Conservation (phyloP, 169 alveolate genomes). For the Toxoplasma gondii region DNA sequence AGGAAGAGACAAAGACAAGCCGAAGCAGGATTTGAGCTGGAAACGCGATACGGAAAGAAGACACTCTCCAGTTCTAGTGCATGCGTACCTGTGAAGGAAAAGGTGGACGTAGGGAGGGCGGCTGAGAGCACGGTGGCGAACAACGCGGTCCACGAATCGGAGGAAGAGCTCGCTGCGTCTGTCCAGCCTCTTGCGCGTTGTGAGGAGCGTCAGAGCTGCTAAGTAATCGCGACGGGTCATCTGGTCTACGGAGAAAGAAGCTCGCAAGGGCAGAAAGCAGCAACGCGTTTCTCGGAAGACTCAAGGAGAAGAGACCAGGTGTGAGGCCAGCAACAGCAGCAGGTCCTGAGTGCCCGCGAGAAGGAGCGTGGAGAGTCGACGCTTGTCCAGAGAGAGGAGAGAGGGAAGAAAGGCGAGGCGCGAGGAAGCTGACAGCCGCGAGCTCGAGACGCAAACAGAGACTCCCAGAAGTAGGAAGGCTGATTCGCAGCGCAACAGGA, state of each 20-base stretch:
- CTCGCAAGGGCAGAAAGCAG: background rate
- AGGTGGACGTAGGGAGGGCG: constrained; percentile 48
- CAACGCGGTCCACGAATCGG: constrained; percentile 38
- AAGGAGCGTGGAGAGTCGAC: too few relatives aligned
- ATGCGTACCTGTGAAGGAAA: constrained; percentile 45
- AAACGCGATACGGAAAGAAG: too few relatives aligned
- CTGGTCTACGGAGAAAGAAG: constrained; percentile 28
- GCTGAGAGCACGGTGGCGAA: constrained; percentile 42
- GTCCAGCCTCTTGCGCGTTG: constrained; percentile 61
- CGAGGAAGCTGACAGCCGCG: too few relatives aligned
- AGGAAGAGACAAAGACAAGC: too few relatives aligned
- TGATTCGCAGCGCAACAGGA: too few relatives aligned
- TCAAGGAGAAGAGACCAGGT: background rate
- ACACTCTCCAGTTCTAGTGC: background rate
- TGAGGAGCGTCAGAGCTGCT: constrained; percentile 53
- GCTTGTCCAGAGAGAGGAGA: too few relatives aligned
- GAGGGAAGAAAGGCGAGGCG: too few relatives aligned
- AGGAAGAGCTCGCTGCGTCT: constrained; percentile 24
- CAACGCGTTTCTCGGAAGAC: background rate
- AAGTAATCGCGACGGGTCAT: constrained; percentile 57
- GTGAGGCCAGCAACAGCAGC: too few relatives aligned
- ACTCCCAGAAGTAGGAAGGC: too few relatives aligned
- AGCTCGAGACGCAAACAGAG: too few relatives aligned
- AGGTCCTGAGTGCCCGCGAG: too few relatives aligned
- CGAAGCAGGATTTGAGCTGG: too few relatives aligned